Base-by-base conservation (phyloP, 495 filamentous ascomycete species). In the Rhizodiscina lignyota region DNA sequence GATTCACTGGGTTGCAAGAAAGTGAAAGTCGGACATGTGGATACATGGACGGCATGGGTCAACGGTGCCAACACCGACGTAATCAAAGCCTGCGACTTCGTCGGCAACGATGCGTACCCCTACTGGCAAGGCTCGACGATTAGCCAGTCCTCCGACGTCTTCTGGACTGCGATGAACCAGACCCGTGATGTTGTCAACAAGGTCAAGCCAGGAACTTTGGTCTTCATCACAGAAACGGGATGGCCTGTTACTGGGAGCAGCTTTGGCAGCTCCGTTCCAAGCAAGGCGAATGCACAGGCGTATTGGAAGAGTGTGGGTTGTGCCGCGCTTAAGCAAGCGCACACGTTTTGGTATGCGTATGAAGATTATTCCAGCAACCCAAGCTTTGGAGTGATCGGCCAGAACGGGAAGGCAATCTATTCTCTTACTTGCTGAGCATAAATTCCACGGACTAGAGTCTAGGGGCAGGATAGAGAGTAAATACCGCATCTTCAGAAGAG, bases 321-420 rank as follows among this genome's bases (percentile, higher is more conserved):
- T 38, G 31, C 34, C 4, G 36, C 34, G 6, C 53, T 53, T 35
- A 19, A 38, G 6, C 21, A 32, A 17, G 38, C 24, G 16, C 43
- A 56, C 40, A 39, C 40, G 1, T 56, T 50, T 29, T 53, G 47
- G 52, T 56, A 56, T 34, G 41, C 49, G 10, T 45, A 51, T 27
- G 46, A 53, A 30, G 53, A 56, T 38, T 52, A 40, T 30, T n/a
- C 13, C 2, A 28, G 28, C 4, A 31, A 15, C 2, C 47, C 47
- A 6, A 39, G 34, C 11, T 50, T 50, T 22, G 47, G 47, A 12
- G 38, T 48, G 1, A 39, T 46, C 4, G 43, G 30, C 13, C 23
- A 21, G 12, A 35, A 43, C 29, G 13, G 35, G 13, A 38, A 39
- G 8, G 30, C 40, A 0, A 27, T 43, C 16, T 39, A 39, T 20